Base-by-base conservation (phyloP, 495 filamentous ascomycete species). In the Pseudevernia furfuracea region DNA sequence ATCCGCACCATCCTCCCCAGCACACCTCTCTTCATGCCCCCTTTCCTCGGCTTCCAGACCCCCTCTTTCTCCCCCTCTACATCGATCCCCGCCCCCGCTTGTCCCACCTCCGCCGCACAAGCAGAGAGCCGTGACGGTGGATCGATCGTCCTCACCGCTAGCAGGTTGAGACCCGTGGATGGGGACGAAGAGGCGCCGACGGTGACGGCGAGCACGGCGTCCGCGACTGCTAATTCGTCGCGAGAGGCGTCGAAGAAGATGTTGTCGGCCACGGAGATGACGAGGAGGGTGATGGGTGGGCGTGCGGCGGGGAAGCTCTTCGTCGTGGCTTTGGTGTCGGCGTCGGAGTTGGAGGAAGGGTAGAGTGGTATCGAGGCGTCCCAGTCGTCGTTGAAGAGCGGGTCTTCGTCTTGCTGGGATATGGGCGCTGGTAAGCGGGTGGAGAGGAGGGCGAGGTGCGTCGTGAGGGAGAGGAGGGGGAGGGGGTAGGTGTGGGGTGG, bases 351-450 rank as follows among this genome's bases (percentile, higher is more conserved):
- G n/a, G 64, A 23, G 44, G 82, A 78, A 1, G 89, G 84, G 77
- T 92, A 99, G 28, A 99, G 79, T 59, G 86, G 84, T 46, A 84
- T 74, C 3, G 91, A 84, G 41, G 86, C 89, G 43, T 86, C 89
- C 95, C 95, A 99, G 76, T 99, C 94, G 77, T 99, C 95, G 79
- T 96, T 88, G 79, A 99, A 97, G 70, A 96, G 85, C 3, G 95
- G 95, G 70, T 99, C 95, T 77, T 99, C 94, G 72, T 96, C 92
- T 61, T 81, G 80, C 70, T 91, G 85, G 30, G 90, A 95, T 71
- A 89, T 89, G 30, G 95, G 78, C 38, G 86, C 82, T 23, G 94
- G 94, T 4, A 97, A 84, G 62, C 88, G 87, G 10, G 93, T 90
- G 48, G 88, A 84, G 58, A 96, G 86, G 37, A 99, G 89, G n/a